Percentiles rank a stretch among this genome's conserved stretches.
Evolutionary conservation across 2,329 filamentous ascomycete species (phyloP).

Genomic region (Cadophora luteo-olivacea): DNA sequence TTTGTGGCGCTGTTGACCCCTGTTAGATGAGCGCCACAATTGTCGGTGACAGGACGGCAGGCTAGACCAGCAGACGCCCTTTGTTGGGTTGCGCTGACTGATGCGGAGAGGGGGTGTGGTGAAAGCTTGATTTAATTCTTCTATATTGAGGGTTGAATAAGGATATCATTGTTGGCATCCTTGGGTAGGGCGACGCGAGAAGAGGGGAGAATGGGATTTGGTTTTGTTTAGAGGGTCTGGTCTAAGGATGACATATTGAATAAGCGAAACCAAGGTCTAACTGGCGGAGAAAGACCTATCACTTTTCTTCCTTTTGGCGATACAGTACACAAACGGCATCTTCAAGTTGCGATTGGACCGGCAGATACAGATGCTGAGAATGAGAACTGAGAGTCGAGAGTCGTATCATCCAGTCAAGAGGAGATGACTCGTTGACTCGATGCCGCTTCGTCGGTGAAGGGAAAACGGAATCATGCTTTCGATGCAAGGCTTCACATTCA

Average conservation of each 20-base stretch:
- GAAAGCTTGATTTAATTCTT: constrained; percentile 1
- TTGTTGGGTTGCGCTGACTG: not conserved
- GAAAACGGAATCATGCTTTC: not conserved
- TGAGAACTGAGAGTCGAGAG: not conserved
- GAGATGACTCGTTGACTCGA: not conserved
- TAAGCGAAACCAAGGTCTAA: not conserved
- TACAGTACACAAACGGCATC: not conserved
- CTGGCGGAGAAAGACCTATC: not conserved
- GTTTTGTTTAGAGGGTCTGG: not conserved
- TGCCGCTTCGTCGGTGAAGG: not conserved
- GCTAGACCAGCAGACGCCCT: not conserved
- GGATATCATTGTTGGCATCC: not conserved
- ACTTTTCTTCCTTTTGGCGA: not conserved
- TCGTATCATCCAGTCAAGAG: not conserved
- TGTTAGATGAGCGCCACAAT: not conserved
- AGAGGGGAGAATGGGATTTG: not conserved
- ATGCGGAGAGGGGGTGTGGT: not conserved
- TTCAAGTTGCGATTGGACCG: not conserved
- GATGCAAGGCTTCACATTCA: not conserved
- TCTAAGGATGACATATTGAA: not conserved
- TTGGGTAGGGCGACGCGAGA: not conserved
- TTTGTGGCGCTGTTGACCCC: not conserved
- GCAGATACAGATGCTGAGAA: not conserved
- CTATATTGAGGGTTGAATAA: not conserved
- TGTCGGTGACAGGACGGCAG: not conserved